Conservation (phyloP, 257 asterid genomes). For the Verbena officinalis region DNA sequence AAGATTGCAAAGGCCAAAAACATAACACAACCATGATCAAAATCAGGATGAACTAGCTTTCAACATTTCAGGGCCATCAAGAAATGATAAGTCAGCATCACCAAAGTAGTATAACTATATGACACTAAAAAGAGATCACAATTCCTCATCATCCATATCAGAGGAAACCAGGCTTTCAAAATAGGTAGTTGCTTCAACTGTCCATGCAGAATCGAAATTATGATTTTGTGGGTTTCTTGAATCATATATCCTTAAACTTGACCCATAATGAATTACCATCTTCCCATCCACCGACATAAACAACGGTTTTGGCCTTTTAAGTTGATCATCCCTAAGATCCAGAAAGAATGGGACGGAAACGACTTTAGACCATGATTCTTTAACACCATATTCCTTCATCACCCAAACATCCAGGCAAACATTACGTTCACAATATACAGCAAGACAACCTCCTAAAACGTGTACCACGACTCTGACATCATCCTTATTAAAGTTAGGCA, state of each 20-base stretch:
- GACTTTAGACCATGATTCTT: conserved; percentile 30
- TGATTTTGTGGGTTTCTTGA: conserved; percentile 3
- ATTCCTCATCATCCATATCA: background rate
- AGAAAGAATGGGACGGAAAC: conserved; percentile 30
- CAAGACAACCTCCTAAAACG: conserved; percentile 30
- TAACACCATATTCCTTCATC: conserved; percentile 32
- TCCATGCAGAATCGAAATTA: conserved; percentile 1
- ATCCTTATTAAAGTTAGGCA: conserved; percentile 21
- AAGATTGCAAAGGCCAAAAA: no score
- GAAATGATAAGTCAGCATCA: no score
- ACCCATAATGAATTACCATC: conserved; percentile 26
- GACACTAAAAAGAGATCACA: no score
- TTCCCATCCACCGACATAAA: conserved; percentile 19
- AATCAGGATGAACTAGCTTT: no score
- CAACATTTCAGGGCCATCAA: no score
- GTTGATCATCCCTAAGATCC: conserved; percentile 22
- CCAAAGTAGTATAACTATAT: no score
- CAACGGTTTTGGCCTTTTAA: conserved; percentile 23
- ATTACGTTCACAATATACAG: conserved; percentile 16
- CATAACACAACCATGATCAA: no score
- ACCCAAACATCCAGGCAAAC: conserved; percentile 32
- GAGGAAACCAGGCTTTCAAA: conserved; percentile 33
- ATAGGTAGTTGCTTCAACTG: conserved; percentile 26
- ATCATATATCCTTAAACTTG: conserved; percentile 26
- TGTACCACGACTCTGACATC: conserved; percentile 17